Conservation (phyloP, 2,329 filamentous ascomycete genomes). For the Domatiomyces globalis region DNA sequence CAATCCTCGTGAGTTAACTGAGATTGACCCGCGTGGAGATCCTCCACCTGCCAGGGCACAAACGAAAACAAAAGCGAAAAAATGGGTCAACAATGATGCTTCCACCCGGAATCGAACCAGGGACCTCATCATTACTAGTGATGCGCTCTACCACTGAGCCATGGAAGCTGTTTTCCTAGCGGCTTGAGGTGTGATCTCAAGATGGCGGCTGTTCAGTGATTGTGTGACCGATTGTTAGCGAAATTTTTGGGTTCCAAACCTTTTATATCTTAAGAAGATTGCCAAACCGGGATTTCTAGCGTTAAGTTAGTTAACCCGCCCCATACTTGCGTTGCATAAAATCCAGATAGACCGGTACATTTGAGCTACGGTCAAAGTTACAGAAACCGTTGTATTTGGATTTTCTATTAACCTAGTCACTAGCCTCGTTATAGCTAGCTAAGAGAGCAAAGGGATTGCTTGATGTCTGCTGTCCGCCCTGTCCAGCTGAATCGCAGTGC, state of each 20-base stretch:
- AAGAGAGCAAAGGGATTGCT: neutral
- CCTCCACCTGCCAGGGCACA: neutral
- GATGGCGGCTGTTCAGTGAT: neutral
- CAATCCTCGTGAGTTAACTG: too few species aligned
- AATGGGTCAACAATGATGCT: neutral
- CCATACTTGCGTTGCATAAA: too few species aligned
- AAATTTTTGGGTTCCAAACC: neutral
- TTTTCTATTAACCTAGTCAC: neutral
- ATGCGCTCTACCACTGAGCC: slow-evolving; percentile 2
- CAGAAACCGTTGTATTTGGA: neutral
- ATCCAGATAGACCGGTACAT: too few species aligned
- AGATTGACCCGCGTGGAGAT: too few species aligned
- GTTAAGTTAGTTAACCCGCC: too few species aligned
- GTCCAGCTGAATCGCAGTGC: neutral
- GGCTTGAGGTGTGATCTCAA: neutral
- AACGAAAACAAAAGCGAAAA: neutral
- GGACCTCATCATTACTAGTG: slow-evolving; percentile 2
- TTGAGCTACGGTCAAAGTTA: too few species aligned
- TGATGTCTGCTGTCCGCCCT: neutral
- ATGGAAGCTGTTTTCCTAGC: neutral
- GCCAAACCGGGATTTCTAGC: too few species aligned
- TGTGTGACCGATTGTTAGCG: neutral
- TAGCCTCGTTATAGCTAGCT: neutral
- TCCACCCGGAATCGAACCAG: slow-evolving; percentile 1
- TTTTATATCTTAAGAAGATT: too few species aligned